phyloP scores from a whole-genome alignment of 2,329 filamentous ascomycete species.

The Ampelomyces quisqualis region DNA sequence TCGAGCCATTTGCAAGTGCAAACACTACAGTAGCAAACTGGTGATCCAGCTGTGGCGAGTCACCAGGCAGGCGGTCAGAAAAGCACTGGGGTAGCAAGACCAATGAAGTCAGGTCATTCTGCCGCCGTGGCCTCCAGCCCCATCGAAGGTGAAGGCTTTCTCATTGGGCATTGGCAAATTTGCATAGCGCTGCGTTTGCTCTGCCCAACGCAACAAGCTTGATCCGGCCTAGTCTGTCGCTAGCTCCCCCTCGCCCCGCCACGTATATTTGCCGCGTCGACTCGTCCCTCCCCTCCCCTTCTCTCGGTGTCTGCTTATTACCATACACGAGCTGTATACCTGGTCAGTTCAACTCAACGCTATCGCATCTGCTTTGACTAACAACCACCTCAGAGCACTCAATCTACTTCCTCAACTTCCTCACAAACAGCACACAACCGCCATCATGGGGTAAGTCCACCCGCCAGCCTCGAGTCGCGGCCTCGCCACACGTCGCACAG shows the following conservation, averaged over 20 bases:
- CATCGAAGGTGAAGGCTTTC: neutral
- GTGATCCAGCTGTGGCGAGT: conserved; percentile 22
- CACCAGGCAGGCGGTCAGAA: neutral
- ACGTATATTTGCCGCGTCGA: conserved; percentile 8
- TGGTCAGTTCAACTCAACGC: conserved; percentile 1
- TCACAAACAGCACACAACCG: conserved; percentile 44
- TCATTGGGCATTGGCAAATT: neutral
- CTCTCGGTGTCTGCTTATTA: neutral
- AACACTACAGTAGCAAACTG: no score
- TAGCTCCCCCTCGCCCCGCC: conserved; percentile 6
- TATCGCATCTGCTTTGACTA: neutral
- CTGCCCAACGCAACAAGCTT: neutral
- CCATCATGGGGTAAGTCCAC: conserved; percentile 63
- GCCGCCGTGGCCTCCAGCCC: neutral
- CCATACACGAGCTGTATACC: conserved; percentile 13
- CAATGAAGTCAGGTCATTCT: neutral
- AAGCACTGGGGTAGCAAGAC: neutral
- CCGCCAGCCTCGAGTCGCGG: conserved; percentile 15
- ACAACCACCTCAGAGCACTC: conserved; percentile 15
- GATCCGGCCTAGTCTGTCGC: conserved; percentile 13
- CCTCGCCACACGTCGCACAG: conserved; percentile 8
- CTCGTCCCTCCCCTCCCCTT: conserved; percentile 9
- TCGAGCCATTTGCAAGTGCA: no score
- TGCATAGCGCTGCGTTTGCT: neutral
- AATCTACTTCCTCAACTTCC: conserved; percentile 39